Base-by-base conservation (phyloP, 2,329 filamentous ascomycete genomes). In the Fusarium aywerte region DNA sequence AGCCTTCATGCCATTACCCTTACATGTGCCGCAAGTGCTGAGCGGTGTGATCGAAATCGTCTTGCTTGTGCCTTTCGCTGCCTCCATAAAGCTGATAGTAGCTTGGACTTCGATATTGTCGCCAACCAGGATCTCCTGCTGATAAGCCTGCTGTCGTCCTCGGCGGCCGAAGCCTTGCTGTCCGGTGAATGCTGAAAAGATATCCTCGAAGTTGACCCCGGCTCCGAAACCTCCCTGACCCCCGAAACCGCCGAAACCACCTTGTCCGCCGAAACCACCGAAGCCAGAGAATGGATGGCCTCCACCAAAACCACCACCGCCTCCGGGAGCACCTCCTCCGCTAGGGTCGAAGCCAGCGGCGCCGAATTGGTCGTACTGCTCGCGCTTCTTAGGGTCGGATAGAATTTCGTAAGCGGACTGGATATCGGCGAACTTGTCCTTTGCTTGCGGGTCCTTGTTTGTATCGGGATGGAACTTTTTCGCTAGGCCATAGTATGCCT, bases 391-490 rank as follows among this genome's bases (percentile, higher is more conserved):
- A 5, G 94, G 85, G 76, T 99, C 96, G 44, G 93, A 96, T 9
- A 99, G 84, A 39, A 97, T 84, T 79, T 99, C 96, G 80, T 99
- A 99, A 23, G 96, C 93, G 31, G 91, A 88, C 79, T 99, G 96
- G 54, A 96, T 92, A 72, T 97, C 95, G 67, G 90, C 87, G 74
- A 99, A 99, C 74, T 92, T 95, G 73, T 98, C 96, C 78, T 98
- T 98, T 33, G 96, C 94, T n/a, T 83, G 86, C 4, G 92, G 79
- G 72, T 98, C 96, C 79, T 98, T 98, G 84, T 98, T 99, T 33
- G 96, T 98, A 77, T 99, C 96, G 10, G 96, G 96, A 75, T 99
- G 96, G 77, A 89, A 99, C 76, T 98, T 99, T 80, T 99, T 99
- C 20, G 96, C 96, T 60, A 98, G 84, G 49, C 94, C 92, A 77